Percentiles rank a stretch among this genome's conserved stretches.
These are phyloP conservation scores for Conidiobolus incongruus DNA, from an alignment of 371 early-diverging fungal species.

Conservation along the genomic window DNA sequence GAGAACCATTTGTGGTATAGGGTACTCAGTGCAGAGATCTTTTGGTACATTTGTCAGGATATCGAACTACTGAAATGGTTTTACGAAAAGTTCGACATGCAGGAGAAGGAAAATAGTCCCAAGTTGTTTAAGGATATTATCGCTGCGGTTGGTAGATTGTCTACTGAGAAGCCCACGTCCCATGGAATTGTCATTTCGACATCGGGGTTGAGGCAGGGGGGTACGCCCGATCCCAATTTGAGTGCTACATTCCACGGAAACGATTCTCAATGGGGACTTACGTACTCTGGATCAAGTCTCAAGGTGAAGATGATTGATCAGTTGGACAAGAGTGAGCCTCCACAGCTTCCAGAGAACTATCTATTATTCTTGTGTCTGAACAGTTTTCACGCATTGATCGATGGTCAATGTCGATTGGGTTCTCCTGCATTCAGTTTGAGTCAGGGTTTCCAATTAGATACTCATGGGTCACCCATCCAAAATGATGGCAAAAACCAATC, in stretches of 20 bases:
- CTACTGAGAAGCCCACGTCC: constrained; percentile 53
- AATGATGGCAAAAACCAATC: background rate
- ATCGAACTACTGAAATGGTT: constrained; percentile 29
- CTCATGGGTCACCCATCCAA: background rate
- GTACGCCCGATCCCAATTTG: constrained; percentile 7
- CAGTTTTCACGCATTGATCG: constrained; percentile 39
- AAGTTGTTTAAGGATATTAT: constrained; percentile 66
- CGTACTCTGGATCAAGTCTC: background rate
- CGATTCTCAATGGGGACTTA: constrained; percentile 34
- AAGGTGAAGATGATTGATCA: constrained; percentile 40
- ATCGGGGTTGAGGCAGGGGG: constrained; percentile 8
- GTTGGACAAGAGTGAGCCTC: constrained; percentile 81
- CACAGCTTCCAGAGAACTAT: constrained; percentile 68
- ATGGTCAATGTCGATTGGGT: constrained; percentile 25
- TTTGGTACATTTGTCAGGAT: constrained; percentile 41
- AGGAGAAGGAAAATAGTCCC: constrained; percentile 27
- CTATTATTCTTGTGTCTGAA: constrained; percentile 49
- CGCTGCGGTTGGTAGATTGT: constrained; percentile 45
- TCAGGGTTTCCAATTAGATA: constrained; percentile 5
- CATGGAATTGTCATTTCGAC: constrained; percentile 12
- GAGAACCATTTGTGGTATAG: constrained; percentile 61
- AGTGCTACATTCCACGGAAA: constrained; percentile 3
- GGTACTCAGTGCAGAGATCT: constrained; percentile 69
- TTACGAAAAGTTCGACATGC: constrained; percentile 49
- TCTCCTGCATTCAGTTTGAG: too few species aligned